Percentiles rank a stretch among this genome's conserved stretches.
Conservation (phyloP, 2,329 filamentous ascomycete genomes). For the Aspergillus sp. region DNA sequence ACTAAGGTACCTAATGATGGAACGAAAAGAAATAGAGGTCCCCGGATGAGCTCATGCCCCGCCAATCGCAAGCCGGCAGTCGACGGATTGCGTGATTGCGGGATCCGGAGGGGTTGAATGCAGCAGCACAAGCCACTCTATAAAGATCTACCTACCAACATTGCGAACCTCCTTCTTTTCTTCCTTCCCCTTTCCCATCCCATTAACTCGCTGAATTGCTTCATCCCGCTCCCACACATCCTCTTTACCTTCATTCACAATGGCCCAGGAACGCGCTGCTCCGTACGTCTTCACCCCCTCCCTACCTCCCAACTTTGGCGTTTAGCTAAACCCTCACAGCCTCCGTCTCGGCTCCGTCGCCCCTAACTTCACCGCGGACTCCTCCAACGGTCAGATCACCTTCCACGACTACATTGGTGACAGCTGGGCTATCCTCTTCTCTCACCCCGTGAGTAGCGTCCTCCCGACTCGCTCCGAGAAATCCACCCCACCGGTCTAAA, state of each 20-base stretch:
- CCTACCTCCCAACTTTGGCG: background rate
- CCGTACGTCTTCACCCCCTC: conserved; percentile 34
- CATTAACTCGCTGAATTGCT: conserved; percentile 1
- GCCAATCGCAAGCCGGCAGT: conserved; percentile 33
- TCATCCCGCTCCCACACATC: conserved; percentile 3
- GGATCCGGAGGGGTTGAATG: conserved; percentile 10
- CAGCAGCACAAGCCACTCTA: conserved; percentile 1
- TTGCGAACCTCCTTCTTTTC: conserved; percentile 11
- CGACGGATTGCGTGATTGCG: conserved; percentile 35
- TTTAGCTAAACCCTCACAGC: conserved; percentile 25
- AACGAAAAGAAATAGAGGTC: background rate
- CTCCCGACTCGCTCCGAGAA: background rate
- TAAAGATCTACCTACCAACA: background rate
- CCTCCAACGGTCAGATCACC: conserved; percentile 64
- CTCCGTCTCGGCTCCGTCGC: conserved; percentile 65
- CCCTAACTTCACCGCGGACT: conserved; percentile 68
- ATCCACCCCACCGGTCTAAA: background rate
- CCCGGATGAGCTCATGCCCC: conserved; percentile 10
- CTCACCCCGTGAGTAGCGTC: conserved; percentile 54
- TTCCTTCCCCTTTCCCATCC: conserved; percentile 4
- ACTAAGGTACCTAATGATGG: background rate
- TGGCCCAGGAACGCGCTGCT: conserved; percentile 42
- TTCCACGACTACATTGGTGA: conserved; percentile 71
- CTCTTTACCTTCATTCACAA: conserved; percentile 24
- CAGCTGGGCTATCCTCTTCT: conserved; percentile 70